Conservation (phyloP, 1,284 basidiomycete species). For the Cutaneotrichosporon curvatum region DNA sequence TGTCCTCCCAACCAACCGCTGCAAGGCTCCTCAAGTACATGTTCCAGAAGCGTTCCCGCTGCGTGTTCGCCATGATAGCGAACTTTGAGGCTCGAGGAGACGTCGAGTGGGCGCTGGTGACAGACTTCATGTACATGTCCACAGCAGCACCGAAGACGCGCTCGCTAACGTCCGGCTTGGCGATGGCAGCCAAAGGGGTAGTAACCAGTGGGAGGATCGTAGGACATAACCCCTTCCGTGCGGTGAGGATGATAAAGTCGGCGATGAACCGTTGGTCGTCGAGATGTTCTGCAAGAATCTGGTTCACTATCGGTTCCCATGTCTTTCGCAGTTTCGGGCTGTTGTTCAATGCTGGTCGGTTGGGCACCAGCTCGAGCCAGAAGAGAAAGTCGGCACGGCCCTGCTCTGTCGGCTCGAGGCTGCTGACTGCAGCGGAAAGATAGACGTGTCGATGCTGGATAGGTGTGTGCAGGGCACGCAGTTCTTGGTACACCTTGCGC, state of each 20-base stretch:
- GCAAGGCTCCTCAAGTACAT: slow-evolving; percentile 23
- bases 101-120: slow-evolving; percentile 18
- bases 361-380: slow-evolving; percentile 36
- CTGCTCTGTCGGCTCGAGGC: slow-evolving; percentile 4
- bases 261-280: slow-evolving; percentile 20
- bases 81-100: slow-evolving; percentile 15
- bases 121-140: slow-evolving; percentile 14
- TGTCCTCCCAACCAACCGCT: slow-evolving; percentile 23
- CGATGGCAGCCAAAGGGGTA: slow-evolving; percentile 18
- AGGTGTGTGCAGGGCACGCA: slow-evolving; percentile 19
- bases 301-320: slow-evolving; percentile 27
- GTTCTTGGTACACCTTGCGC: slow-evolving; percentile 26
- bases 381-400: slow-evolving; percentile 21
- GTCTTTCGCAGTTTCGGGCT: slow-evolving; percentile 19
- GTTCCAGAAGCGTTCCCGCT: slow-evolving; percentile 24
- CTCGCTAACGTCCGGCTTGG: slow-evolving; percentile 16
- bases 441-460: slow-evolving; percentile 29
- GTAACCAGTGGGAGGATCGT: slow-evolving; percentile 21
- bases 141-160: slow-evolving; percentile 11
- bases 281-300: slow-evolving; percentile 14
- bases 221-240: slow-evolving; percentile 31
- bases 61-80: slow-evolving; percentile 8
- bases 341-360: slow-evolving; percentile 26
- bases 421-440: slow-evolving; percentile 21
- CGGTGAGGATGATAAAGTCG: slow-evolving; percentile 20